Evolutionary conservation across 805 yeast genomes (phyloP).

Genomic region (Candida rishiriensis): DNA sequence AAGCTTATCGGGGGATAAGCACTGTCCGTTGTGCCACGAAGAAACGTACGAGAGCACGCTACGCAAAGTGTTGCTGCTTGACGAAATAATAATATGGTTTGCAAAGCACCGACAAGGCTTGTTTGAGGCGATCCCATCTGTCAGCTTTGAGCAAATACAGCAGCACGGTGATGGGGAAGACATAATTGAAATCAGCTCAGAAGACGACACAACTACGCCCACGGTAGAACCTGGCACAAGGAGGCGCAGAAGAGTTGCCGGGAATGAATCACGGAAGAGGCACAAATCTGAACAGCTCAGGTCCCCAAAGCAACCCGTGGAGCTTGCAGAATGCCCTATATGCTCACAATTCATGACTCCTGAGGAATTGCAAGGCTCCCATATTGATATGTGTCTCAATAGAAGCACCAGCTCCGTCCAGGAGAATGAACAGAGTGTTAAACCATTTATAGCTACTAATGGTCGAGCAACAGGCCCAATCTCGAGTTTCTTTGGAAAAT

Average conservation of each 20-base stretch:
- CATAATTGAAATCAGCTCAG: neutral
- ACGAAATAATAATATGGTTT: slow-evolving; percentile 61
- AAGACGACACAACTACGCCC: too few relatives aligned
- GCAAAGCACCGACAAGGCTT: slow-evolving; percentile 37
- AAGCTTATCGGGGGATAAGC: slow-evolving; percentile 50
- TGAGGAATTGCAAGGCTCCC: slow-evolving; percentile 50
- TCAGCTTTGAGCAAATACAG: neutral
- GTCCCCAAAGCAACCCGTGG: slow-evolving; percentile 15
- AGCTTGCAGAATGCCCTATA: slow-evolving; percentile 60
- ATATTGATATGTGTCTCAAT: slow-evolving; percentile 57
- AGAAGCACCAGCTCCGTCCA: neutral
- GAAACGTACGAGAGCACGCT: slow-evolving; percentile 68
- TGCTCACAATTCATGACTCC: slow-evolving; percentile 55
- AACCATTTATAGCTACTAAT: neutral
- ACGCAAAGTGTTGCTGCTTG: slow-evolving; percentile 63
- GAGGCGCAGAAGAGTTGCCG: too few relatives aligned
- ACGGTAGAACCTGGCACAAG: too few relatives aligned
- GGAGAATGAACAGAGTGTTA: neutral
- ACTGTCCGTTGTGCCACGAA: slow-evolving; percentile 76
- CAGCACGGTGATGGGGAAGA: slow-evolving; percentile 15
- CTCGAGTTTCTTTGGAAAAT: slow-evolving; percentile 10
- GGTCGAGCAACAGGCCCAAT: slow-evolving; percentile 8
- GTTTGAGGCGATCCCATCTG: slow-evolving; percentile 18
- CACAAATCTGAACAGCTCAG: slow-evolving; percentile 1
- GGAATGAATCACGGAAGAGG: too few relatives aligned